phyloP scores from a whole-genome alignment of 208 protist species.

The Phytomonas francai region DNA sequence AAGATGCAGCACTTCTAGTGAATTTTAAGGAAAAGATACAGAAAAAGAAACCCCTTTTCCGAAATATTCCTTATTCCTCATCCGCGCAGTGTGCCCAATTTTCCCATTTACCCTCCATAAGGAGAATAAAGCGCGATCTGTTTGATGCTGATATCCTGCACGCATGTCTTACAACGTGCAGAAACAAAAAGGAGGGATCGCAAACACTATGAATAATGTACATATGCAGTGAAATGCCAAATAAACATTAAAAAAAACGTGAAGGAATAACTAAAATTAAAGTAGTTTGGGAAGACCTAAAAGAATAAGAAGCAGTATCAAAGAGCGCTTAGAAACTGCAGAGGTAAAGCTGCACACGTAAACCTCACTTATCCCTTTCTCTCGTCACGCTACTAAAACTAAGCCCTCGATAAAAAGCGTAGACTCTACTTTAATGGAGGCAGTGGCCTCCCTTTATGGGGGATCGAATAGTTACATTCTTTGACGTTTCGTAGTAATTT shows the following conservation, averaged over 20 bases:
- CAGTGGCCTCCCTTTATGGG: slow-evolving; percentile 19
- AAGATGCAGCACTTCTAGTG: not conserved
- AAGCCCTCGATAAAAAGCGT: not conserved
- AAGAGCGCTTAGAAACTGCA: not conserved
- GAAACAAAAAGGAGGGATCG: not conserved
- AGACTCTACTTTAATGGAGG: slow-evolving; percentile 21
- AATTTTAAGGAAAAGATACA: not conserved
- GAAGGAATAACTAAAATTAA: not conserved
- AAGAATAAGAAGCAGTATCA: not conserved
- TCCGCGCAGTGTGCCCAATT: not conserved
- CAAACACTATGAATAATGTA: not conserved
- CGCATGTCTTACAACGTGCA: not conserved
- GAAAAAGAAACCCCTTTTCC: not conserved
- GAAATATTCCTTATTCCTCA: not conserved
- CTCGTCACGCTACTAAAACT: not conserved
- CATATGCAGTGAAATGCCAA: not conserved
- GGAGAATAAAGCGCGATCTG: not conserved
- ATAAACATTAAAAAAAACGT: not conserved
- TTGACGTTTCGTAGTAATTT: slow-evolving; percentile 22
- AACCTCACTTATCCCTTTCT: not conserved
- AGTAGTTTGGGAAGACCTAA: not conserved
- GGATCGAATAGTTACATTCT: not conserved
- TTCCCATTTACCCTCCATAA: not conserved
- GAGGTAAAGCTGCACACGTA: not conserved
- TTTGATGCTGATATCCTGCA: not conserved